Conservation (phyloP, 768 basidiomycete species). For the Jaapia argillacea region DNA sequence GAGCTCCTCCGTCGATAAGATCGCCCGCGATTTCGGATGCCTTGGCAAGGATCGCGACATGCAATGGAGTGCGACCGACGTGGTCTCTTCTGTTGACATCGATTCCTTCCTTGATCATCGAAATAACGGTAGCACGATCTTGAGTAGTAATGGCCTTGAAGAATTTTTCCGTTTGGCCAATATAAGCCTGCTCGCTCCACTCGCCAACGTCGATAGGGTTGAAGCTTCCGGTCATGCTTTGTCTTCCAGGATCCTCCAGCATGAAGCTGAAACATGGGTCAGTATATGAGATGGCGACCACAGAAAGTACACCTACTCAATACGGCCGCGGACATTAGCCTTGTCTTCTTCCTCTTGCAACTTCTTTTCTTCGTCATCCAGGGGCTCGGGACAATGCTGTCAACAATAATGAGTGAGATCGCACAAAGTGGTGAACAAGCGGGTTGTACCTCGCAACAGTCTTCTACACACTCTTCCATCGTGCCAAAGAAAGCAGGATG, state of each 20-base stretch:
- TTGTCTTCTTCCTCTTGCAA: constrained; percentile 45
- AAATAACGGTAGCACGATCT: constrained; percentile 29
- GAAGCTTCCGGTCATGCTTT: constrained; percentile 53
- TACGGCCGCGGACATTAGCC: constrained; percentile 40
- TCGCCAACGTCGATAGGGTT: constrained; percentile 58
- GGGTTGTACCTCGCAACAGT: constrained; percentile 45
- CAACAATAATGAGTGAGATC: neutral
- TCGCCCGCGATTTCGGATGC: constrained; percentile 36
- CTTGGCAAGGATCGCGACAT: constrained; percentile 41
- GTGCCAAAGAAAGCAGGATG: constrained; percentile 58
- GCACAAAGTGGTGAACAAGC: neutral
- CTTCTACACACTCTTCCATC: constrained; percentile 44
- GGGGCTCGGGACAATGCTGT: constrained; percentile 44
- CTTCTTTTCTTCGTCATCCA: constrained; percentile 43
- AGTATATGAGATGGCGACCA: neutral
- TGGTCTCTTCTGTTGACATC: constrained; percentile 49
- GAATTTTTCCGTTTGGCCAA: constrained; percentile 41
- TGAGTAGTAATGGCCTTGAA: constrained; percentile 42
- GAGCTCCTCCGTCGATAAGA: constrained; percentile 44
- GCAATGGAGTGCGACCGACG: constrained; percentile 51
- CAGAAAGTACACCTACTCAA: constrained; percentile 26
- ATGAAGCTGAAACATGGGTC: constrained; percentile 32
- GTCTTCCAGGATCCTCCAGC: constrained; percentile 49
- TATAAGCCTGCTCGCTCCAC: constrained; percentile 55
- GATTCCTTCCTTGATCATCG: constrained; percentile 29